Conservation (phyloP, 345 rosid genomes). For the Eucalyptus decipiens region DNA sequence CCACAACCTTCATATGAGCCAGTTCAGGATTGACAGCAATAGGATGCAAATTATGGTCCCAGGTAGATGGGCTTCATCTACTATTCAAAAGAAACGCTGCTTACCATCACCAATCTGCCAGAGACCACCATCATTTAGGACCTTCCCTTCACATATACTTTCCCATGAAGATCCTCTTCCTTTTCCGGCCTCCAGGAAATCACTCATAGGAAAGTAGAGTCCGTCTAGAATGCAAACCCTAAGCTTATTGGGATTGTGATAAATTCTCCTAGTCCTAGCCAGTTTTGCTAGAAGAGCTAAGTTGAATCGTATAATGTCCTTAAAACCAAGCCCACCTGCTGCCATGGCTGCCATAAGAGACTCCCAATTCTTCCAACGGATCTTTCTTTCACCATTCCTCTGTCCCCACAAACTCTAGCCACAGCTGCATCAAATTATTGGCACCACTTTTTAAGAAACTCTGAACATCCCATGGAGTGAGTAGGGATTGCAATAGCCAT, state of each 20-base stretch:
- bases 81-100: not conserved
- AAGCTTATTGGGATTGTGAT: not conserved
- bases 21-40: not conserved
- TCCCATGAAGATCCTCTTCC: not conserved
- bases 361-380: not conserved
- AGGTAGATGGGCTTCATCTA: not conserved
- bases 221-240: not conserved
- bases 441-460: not conserved
- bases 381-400: not conserved
- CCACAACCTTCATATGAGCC: not conserved
- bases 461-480: not conserved
- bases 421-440: not conserved
- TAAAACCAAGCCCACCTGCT: not conserved
- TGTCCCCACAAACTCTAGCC: not conserved
- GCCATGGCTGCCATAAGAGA: not conserved
- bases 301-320: not conserved
- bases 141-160: not conserved
- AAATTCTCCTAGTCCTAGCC: not conserved
- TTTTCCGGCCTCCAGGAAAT: not conserved
- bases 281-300: not conserved
- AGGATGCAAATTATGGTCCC: not conserved
- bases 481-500: not conserved
- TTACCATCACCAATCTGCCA: not conserved
- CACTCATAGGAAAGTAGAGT: not conserved
- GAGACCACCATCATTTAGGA: not conserved